Conservation (phyloP, 352 stramenopile genomes). For the Globisporangium spinosum region DNA sequence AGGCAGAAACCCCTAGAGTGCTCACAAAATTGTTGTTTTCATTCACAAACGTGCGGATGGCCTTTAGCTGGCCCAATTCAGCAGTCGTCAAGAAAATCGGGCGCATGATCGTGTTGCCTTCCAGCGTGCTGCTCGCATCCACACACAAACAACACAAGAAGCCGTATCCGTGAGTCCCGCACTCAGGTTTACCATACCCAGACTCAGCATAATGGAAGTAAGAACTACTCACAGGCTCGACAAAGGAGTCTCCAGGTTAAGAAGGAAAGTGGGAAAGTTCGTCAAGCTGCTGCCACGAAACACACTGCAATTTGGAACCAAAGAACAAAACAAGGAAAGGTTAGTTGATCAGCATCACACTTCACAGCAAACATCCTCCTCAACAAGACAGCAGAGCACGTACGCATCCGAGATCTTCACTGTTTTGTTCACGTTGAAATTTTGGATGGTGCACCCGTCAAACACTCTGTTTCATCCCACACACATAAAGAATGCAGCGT, state of each 20-base stretch:
- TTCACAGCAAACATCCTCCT: not conserved
- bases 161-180: not conserved
- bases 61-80: conserved; percentile 16
- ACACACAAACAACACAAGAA: not conserved
- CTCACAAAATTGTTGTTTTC: conserved; percentile 17
- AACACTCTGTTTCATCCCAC: conserved; percentile 33
- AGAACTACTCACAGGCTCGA: conserved; percentile 13
- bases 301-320: conserved; percentile 15
- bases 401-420: conserved; percentile 39
- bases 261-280: conserved; percentile 37
- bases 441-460: conserved; percentile 31
- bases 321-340: not conserved
- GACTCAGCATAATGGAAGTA: not conserved
- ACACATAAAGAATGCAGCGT: not conserved
- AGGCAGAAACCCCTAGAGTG: not conserved
- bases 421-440: conserved; percentile 30
- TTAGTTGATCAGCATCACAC: not conserved
- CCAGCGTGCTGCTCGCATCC: conserved; percentile 11
- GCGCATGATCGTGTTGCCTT: conserved; percentile 19
- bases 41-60: conserved; percentile 19
- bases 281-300: conserved; percentile 42
- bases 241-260: conserved; percentile 26
- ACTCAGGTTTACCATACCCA: not conserved
- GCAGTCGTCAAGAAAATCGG: conserved; percentile 20
- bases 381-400: conserved; percentile 1